These are phyloP conservation scores for Entamoeba moshkovskii DNA, from an alignment of 208 protist species.

Conservation along the genomic window DNA sequence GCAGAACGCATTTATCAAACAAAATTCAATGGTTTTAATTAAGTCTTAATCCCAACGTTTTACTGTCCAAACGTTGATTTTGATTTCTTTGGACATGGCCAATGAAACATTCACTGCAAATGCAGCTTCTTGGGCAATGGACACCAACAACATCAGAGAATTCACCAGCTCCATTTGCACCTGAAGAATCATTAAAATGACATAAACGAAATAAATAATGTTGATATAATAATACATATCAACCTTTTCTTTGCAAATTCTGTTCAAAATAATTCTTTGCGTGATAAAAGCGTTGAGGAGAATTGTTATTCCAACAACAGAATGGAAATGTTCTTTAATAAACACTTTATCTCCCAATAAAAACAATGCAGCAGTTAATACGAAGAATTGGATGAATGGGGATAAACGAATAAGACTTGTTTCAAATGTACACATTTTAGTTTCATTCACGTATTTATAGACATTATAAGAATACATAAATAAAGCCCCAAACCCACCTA, in stretches of 20 bases:
- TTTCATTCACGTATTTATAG: not conserved
- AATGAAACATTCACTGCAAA: not conserved
- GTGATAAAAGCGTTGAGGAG: not conserved
- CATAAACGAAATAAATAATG: not conserved
- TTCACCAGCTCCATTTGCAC: not conserved
- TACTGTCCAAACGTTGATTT: not conserved
- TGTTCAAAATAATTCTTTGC: slow-evolving; percentile 6
- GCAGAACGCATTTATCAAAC: no score
- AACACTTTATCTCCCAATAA: not conserved
- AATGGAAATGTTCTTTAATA: not conserved
- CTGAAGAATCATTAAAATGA: not conserved
- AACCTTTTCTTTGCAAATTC: slow-evolving; percentile 3
- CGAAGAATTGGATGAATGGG: not conserved
- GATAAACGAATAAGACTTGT: not conserved
- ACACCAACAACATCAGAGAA: not conserved
- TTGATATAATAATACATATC: not conserved
- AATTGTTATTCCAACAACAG: not conserved
- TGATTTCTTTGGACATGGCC: not conserved
- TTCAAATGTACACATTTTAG: not conserved
- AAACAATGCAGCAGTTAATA: not conserved
- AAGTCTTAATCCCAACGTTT: not conserved
- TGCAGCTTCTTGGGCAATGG: not conserved
- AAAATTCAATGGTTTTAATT: no score
- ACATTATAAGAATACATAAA: not conserved
- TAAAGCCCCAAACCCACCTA: not conserved